Conservation (phyloP, 768 basidiomycete species). For the Xerocomellus amylosporus region DNA sequence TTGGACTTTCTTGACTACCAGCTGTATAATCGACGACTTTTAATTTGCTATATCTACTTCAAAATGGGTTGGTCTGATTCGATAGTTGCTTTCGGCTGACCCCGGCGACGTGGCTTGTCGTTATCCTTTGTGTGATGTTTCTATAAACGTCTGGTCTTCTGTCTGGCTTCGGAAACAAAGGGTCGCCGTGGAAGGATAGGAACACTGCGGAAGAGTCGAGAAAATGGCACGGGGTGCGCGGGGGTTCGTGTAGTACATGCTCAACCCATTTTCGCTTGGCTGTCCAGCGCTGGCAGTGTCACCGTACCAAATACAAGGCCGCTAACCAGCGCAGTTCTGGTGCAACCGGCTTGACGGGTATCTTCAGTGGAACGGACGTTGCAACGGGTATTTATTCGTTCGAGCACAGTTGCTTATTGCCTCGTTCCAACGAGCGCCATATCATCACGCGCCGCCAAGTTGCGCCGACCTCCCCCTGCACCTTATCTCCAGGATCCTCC, state of each 20-base stretch:
- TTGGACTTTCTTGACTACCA: no score
- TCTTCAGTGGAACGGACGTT: conserved; percentile 8
- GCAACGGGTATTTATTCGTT: conserved; percentile 11
- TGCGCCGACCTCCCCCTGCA: not conserved
- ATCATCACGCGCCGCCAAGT: not conserved
- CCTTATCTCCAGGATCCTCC: conserved; percentile 3
- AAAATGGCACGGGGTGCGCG: conserved; percentile 16
- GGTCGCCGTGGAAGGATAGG: not conserved
- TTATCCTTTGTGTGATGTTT: not conserved
- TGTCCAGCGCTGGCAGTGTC: conserved; percentile 10
- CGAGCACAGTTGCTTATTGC: not conserved
- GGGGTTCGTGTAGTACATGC: conserved; percentile 11
- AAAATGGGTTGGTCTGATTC: no score
- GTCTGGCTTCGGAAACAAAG: not conserved
- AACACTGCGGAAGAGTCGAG: not conserved
- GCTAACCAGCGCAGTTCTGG: not conserved
- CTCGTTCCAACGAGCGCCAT: not conserved
- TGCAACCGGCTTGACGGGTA: conserved; percentile 21
- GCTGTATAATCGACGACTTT: no score
- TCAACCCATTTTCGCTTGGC: conserved; percentile 14
- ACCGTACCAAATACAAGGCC: not conserved
- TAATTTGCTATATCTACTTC: not conserved
- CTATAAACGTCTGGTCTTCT: not conserved
- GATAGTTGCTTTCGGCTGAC: no score
- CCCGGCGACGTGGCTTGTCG: not conserved